Evolutionary conservation across 495 filamentous ascomycete genomes (phyloP), one percentile per base, ranked within the genome.

Genomic region (Trichocladium uniseriatum): DNA sequence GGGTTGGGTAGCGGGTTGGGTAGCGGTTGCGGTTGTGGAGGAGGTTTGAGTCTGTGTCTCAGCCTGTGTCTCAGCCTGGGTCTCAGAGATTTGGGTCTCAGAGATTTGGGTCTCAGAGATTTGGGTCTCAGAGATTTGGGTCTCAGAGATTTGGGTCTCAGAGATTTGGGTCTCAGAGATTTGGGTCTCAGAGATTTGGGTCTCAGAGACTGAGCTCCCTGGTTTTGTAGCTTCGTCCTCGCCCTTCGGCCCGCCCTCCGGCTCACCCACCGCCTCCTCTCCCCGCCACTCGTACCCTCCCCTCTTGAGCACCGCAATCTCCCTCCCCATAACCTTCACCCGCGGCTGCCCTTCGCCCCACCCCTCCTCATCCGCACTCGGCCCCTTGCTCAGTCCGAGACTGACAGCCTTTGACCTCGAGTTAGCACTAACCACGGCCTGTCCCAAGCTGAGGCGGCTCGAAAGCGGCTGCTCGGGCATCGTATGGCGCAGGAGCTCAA

Each of bases 381-480:
- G 75, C 0, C 79, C 83, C 32, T 69, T 79, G 53, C 86, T 78
- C 18, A 91, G 65, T 4, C 87, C 87, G 11, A 94, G 52, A 62
- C 73, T 86, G 35, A 82, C 73, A 21, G 87, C 87, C 59, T 88
- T 88, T 13, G 77, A 79, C 49, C 81, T 74, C 49, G 80, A 85
- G 55, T 89, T 89, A 31, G 79, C 78, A 58, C 86, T 88, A 19
- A 90, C 83, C 7, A 89, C 78, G 1, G 84, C 86, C 59, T 91
- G 86, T 0, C 77, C 85, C 19, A 94, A 67, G 60, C 86, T 90
- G 19, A 92, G 65, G 36, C 86, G 73, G 54, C 86, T 87, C 5
- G 84, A 89, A n/a, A 82, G 70, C 4, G 87, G 87, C 60, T 94
- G 87, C 51, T 83, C 80, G 0, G 87, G 84, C 81, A 87, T 90